Percentiles rank a stretch among this genome's conserved stretches.
Conservation (phyloP, 225 moss, liverwort and hornwort genomes). For the Asterella californica region DNA sequence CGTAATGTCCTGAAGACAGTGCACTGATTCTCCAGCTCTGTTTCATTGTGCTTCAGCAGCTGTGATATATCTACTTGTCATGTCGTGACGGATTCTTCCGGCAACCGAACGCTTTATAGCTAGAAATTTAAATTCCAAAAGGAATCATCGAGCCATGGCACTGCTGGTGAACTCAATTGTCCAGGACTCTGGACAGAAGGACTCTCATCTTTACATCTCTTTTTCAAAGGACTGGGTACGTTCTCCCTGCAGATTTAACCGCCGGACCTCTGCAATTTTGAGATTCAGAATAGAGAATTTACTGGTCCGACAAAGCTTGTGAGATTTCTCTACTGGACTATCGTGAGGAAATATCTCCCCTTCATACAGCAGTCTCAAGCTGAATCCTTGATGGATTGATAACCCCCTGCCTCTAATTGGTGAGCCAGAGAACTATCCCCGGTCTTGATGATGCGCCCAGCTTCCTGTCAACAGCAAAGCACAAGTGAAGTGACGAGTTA, state of each 20-base stretch:
- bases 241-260: background rate
- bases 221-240: background rate
- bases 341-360: background rate
- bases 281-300: background rate
- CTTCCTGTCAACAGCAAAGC: slow-evolving; percentile 56
- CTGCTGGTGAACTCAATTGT: background rate
- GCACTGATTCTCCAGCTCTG: background rate
- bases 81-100: too few species aligned
- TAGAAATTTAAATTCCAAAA: too few species aligned
- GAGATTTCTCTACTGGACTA: background rate
- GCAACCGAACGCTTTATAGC: too few species aligned
- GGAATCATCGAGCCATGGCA: background rate
- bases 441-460: slow-evolving; percentile 80
- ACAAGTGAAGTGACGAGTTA: background rate
- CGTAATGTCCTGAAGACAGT: background rate
- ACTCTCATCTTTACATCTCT: background rate
- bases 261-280: background rate
- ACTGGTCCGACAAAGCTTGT: background rate
- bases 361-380: background rate
- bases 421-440: slow-evolving; percentile 78
- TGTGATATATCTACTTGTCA: background rate
- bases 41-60: background rate
- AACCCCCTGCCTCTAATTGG: slow-evolving; percentile 91
- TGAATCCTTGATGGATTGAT: slow-evolving; percentile 55
- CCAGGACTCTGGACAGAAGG: background rate